Evolutionary conservation across 2,329 filamentous ascomycete genomes (phyloP).

Genomic region (Ascochyta lentis): DNA sequence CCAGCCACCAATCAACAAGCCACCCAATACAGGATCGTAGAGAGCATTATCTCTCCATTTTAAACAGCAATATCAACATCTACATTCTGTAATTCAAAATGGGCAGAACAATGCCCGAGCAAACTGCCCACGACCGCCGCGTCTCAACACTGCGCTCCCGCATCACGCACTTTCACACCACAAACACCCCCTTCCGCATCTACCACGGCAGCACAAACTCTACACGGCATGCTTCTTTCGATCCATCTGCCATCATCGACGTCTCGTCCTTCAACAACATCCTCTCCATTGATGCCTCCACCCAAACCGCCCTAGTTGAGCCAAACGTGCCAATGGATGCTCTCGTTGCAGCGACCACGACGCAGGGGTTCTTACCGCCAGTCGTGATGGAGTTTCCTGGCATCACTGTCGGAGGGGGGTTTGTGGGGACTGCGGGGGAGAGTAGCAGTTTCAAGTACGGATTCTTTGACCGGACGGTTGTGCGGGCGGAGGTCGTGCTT

Average conservation of each 20-base stretch:
- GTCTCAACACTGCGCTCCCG: slow-evolving; percentile 32
- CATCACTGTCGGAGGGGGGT: slow-evolving; percentile 72
- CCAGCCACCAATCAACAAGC: neutral
- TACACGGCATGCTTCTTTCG: slow-evolving; percentile 63
- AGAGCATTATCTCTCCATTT: neutral
- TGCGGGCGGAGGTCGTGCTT: slow-evolving; percentile 68
- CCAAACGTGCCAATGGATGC: slow-evolving; percentile 73
- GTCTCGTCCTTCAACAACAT: slow-evolving; percentile 69
- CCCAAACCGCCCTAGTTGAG: slow-evolving; percentile 67
- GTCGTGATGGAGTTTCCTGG: slow-evolving; percentile 77
- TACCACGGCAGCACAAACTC: slow-evolving; percentile 80
- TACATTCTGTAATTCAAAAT: neutral
- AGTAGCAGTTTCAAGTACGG: slow-evolving; percentile 72
- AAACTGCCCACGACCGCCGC: slow-evolving; percentile 22
- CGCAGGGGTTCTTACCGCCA: slow-evolving; percentile 63
- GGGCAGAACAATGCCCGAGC: neutral
- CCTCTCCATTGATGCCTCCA: slow-evolving; percentile 61
- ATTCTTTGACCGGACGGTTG: slow-evolving; percentile 69
- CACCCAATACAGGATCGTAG: neutral
- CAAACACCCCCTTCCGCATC: slow-evolving; percentile 50
- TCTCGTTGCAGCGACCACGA: slow-evolving; percentile 64
- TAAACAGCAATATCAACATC: too few relatives aligned
- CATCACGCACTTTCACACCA: slow-evolving; percentile 35
- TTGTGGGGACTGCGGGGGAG: slow-evolving; percentile 71
- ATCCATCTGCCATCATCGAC: slow-evolving; percentile 60